Percentiles rank a stretch among this genome's conserved stretches.
Conservation (phyloP, 2,329 filamentous ascomycete species). For the Dactylellina sp. region DNA sequence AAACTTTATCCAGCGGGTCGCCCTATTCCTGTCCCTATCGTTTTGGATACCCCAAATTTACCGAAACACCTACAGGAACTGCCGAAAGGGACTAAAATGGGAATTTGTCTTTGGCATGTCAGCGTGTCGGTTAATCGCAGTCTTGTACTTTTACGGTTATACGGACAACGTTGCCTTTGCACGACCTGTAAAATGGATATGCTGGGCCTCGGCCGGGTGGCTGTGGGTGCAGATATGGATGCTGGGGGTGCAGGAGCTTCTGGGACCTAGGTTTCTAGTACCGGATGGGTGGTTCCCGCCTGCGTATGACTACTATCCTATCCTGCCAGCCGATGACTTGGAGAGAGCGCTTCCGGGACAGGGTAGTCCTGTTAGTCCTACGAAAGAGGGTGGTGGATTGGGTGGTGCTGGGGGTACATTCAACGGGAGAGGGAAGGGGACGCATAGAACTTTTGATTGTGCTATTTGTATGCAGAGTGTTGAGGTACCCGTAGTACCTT, state of each 20-base stretch:
- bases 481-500: constrained; percentile 82
- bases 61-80: constrained; percentile 71
- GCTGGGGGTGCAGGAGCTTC: constrained; percentile 82
- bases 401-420: constrained; percentile 57
- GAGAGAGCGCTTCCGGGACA: constrained; percentile 69
- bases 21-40: constrained; percentile 82
- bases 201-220: constrained; percentile 75
- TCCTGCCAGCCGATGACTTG: constrained; percentile 82
- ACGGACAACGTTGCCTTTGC: constrained; percentile 84
- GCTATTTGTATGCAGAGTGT: constrained; percentile 93
- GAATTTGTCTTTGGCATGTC: constrained; percentile 89
- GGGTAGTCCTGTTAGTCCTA: constrained; percentile 62
- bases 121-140: constrained; percentile 78
- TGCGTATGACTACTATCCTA: constrained; percentile 94
- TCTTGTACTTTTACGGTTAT: constrained; percentile 86
- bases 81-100: constrained; percentile 79
- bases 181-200: constrained; percentile 76
- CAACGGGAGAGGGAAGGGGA: constrained; percentile 64
- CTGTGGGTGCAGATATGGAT: constrained; percentile 85
- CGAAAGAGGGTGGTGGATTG: constrained; percentile 59
- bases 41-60: constrained; percentile 93
- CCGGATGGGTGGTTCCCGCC: constrained; percentile 67
- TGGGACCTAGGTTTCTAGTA: constrained; percentile 89
- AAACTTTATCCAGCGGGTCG: constrained; percentile 71
- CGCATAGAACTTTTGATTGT: constrained; percentile 78